Evolutionary conservation across 2,329 filamentous ascomycete genomes (phyloP), one percentile per base, ranked within the genome.

Genomic region (Nectriaceae sp.): DNA sequence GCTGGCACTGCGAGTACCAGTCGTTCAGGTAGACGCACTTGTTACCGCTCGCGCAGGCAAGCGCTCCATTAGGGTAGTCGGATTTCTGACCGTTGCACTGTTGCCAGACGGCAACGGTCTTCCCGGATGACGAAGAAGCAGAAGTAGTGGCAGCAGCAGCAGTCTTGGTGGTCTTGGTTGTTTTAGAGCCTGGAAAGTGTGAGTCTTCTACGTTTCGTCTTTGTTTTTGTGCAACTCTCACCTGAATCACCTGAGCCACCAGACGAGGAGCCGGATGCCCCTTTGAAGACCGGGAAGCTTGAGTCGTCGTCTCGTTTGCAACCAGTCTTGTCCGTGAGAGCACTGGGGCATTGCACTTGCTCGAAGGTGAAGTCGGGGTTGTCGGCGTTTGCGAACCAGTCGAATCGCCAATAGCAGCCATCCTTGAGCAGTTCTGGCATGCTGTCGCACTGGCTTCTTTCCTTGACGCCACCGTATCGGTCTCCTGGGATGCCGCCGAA

Each of bases 331-430:
- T 66, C 63, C 31, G 69, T 76, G 47, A 84, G 57, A 37, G 68
- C 75, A 29, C 71, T 65, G 13, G 79, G 80, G 65, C 80, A 84
- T 52, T 75, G 70, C 11, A 85, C 80, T 65, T 79, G 73, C 65
- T 73, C 68, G 66, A 80, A 85, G 45, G 66, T 70, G 45, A 85
- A 76, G 21, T 59, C 60, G 5, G 81, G 80, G 67, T 84, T 84
- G 62, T 84, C 78, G 41, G 80, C 75, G 52, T 76, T 76, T 54
- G 72, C 60, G 67, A 85, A 84, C 81, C 81, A 85, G 70, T 84
- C 79, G 61, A 84, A 86, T 51, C 82, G 79, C 79, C 82, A 86
- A 63, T 77, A 70, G 68, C 82, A 85, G 8, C 82, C 82, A 10
- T 67, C 70, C 70, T 81, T 77, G 43, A 85, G 71, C 31, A 72